Evolutionary conservation across 805 yeast species (phyloP), one percentile per base, ranked within the genome.

Genomic region (Cyberlindnera mycetangii): DNA sequence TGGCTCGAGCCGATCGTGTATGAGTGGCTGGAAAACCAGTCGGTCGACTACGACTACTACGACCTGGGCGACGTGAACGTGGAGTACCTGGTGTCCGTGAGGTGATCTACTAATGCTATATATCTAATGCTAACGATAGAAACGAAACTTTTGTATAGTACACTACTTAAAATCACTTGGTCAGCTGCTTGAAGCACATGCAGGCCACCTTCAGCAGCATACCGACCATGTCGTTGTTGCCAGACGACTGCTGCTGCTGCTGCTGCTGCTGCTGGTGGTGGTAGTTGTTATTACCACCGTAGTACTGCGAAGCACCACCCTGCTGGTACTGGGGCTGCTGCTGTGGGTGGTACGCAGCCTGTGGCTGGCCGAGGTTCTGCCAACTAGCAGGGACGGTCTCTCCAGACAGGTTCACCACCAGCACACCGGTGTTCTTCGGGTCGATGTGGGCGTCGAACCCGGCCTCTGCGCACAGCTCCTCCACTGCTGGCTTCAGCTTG

Each of bases 401-500:
- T 18, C 69, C 67, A n/a, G 62, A 53, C 43, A 88, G 72, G 53
- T 84, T 84, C 44, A 90, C 79, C 10, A 85, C 71, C 48, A 90
- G 61, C 3, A 90, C 96, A 25, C 98, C 98, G 2, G 85, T 50
- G 62, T 92, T 92, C 42, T 83, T 75, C 2, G 72, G 70, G 55
- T 89, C 92, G 28, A 85, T 71, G 53, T 78, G 71, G 51, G 76
- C 78, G 22, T 65, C 74, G 52, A 90, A 72, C 20, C 78, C 68
- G 34, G 83, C 78, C 54, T 87, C 85, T 27, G 67, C 59, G 64
- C 97, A 89, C 59, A 88, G 66, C 39, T 78, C 75, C 58, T 88
- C 93, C 16, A 89, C 79, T 0, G 97, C 97, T 2, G 97, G 97
- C 63, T 84, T 86, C 54, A 92, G 66, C 64, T 89, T 90, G 33